Conservation (phyloP, 2,329 filamentous ascomycete species). For the Chrysoporthe austroafricana region DNA sequence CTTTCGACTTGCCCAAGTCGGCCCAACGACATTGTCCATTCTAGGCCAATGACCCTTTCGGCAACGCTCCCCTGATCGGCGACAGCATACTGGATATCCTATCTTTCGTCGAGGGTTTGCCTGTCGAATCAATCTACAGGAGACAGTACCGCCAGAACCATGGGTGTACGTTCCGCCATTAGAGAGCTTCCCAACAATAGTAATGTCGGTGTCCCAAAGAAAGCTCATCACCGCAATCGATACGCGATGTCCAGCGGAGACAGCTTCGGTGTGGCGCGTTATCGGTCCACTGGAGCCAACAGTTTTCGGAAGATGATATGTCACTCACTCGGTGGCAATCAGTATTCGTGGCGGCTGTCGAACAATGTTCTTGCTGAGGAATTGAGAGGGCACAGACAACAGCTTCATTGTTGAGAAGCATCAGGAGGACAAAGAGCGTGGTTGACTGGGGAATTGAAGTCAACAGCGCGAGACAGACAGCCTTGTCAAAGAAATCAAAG, state of each 20-base stretch:
- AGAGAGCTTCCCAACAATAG: background rate
- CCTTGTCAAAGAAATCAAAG: slow-evolving; percentile 4
- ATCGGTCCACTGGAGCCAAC: background rate
- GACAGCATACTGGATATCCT: too few species aligned
- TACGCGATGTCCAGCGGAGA: too few species aligned
- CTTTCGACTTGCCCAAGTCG: background rate
- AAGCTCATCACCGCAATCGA: too few species aligned
- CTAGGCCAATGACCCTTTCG: too few species aligned
- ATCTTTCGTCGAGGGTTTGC: background rate
- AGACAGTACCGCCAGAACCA: background rate
- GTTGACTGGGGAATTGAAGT: background rate
- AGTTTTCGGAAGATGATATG: background rate
- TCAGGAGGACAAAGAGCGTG: background rate
- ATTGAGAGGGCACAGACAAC: background rate
- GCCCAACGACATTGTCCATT: too few species aligned
- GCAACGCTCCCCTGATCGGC: background rate
- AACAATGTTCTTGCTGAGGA: slow-evolving; percentile 1
- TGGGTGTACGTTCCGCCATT: background rate
- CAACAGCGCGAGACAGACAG: background rate
- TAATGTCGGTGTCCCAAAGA: background rate
- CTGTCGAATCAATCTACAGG: background rate
- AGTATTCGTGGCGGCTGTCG: slow-evolving; percentile 3
- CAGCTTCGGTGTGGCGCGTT: too few species aligned
- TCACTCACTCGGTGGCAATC: background rate
- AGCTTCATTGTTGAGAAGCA: background rate